Percentiles rank a stretch among this genome's conserved stretches.
These are phyloP conservation scores for Leccinum aurantiacum DNA, from an alignment of 768 basidiomycete genomes.

Conservation along the genomic window DNA sequence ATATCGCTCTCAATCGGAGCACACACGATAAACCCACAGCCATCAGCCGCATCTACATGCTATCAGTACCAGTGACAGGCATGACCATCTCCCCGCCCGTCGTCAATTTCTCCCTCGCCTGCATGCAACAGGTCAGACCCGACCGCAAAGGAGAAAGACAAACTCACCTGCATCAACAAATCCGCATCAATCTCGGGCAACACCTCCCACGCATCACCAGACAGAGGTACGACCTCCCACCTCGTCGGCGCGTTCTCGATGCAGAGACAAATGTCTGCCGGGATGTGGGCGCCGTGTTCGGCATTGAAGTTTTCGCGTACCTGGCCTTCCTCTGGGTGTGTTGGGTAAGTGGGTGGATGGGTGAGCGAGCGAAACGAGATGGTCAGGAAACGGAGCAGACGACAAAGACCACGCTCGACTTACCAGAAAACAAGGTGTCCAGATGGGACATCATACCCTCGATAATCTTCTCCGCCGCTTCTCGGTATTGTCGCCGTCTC, in stretches of 20 bases:
- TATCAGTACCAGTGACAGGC: slow-evolving; percentile 24
- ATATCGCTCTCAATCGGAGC: background rate
- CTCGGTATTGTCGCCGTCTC: slow-evolving; percentile 64
- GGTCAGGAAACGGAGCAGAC: background rate
- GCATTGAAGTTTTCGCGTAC: slow-evolving; percentile 67
- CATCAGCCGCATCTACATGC: slow-evolving; percentile 15
- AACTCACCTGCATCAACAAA: slow-evolving; percentile 52
- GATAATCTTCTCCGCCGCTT: slow-evolving; percentile 64
- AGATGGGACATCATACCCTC: slow-evolving; percentile 65
- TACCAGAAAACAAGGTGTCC: slow-evolving; percentile 66
- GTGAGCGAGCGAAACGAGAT: background rate
- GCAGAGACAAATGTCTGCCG: slow-evolving; percentile 77
- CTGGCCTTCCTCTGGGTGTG: slow-evolving; percentile 59
- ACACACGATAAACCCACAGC: too few species aligned
- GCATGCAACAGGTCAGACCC: background rate
- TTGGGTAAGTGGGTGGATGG: background rate
- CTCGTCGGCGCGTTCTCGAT: slow-evolving; percentile 72
- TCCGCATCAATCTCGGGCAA: slow-evolving; percentile 65
- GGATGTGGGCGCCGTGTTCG: slow-evolving; percentile 71
- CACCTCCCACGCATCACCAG: slow-evolving; percentile 53
- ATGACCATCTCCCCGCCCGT: slow-evolving; percentile 15
- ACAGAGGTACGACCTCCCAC: slow-evolving; percentile 64
- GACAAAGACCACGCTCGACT: slow-evolving; percentile 4
- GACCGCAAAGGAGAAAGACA: background rate
- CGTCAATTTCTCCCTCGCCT: slow-evolving; percentile 34